A percentile compares a stretch with the other conserved stretches of the same genome.
phyloP scores from a whole-genome alignment of 2,329 filamentous ascomycete genomes.

The Clarireedia sp. region DNA sequence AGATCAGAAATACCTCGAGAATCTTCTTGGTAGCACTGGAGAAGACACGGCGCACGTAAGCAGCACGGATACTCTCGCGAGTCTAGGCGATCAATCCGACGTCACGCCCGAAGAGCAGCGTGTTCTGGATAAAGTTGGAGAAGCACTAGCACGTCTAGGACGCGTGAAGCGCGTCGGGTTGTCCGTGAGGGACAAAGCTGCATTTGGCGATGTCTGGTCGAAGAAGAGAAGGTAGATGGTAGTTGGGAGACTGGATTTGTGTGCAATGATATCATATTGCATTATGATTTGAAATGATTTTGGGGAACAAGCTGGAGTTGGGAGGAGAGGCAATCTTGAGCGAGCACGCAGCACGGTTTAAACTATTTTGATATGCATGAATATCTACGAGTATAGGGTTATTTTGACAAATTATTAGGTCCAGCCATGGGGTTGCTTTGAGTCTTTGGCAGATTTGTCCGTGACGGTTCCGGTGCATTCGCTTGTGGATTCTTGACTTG shows the following conservation, averaged over 20 bases:
- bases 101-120: constrained; percentile 50
- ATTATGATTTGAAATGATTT: not conserved
- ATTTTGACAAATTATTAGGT: no score
- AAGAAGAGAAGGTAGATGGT: constrained; percentile 29
- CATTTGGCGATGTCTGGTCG: constrained; percentile 69
- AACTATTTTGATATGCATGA: no score
- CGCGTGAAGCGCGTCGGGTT: constrained; percentile 83
- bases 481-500: no score
- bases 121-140: constrained; percentile 70
- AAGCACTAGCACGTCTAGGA: constrained; percentile 78
- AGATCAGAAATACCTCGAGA: constrained; percentile 27
- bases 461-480: no score
- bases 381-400: no score
- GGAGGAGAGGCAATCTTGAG: no score
- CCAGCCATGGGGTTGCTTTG: no score
- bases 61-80: constrained; percentile 26
- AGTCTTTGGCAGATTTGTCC: no score
- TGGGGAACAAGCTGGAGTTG: no score
- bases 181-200: constrained; percentile 72
- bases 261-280: not conserved
- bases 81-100: constrained; percentile 21
- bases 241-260: no score
- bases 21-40: constrained; percentile 22
- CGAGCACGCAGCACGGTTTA: no score
- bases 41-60: constrained; percentile 26